Evolutionary conservation across 2,329 filamentous ascomycete genomes (phyloP), one percentile per base, ranked within the genome.

Genomic region (Aspergillus novofumigatus): DNA sequence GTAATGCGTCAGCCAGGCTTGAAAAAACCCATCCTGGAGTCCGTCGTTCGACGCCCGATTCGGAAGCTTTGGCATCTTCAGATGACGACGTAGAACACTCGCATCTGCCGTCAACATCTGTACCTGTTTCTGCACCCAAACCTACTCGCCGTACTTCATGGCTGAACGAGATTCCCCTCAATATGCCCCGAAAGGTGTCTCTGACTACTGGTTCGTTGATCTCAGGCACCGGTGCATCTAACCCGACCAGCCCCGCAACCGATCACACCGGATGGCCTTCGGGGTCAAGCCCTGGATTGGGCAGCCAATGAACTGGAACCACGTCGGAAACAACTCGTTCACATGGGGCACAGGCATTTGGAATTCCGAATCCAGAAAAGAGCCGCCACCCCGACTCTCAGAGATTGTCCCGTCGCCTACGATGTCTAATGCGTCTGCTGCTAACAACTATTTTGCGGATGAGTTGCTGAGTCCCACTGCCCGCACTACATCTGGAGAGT

Each of bases 11-110:
- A 42, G 78, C 87, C 42, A 77, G 90, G 50, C 80, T 91, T 35
- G 90, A 93, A 52, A 94, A 92, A 72, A 81, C 88, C 51, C 89
- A 90, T 67, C 72, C 79, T 35, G 78, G 79, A 55, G 83, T 87
- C 55, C 86, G 92, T 66, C 89, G 90, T 54, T 92, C 91, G 7
- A 97, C 93, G 1, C 93, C 93, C 23, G 94, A 97, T 71, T 97
- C 92, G 3, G 93, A 97, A 72, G 93, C 91, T 52, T 79, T 97
- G 58, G 92, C 89, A 53, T 97, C 93, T 64, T 97, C 92, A 11
- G 94, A 97, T 73, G 94, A 97, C 72, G 94, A 99, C 74, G 83
- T 80, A 56, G 89, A 96, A 59, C 81, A 86, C 69, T 81, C 83
- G 63, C 80, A 80, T 48, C 79, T 84, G 82, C 56, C 73, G 70